A percentile compares a stretch with the other conserved stretches of the same genome.
These are phyloP conservation scores for Didymella pinodella DNA, from an alignment of 2,329 filamentous ascomycete species.

Conservation along the genomic window DNA sequence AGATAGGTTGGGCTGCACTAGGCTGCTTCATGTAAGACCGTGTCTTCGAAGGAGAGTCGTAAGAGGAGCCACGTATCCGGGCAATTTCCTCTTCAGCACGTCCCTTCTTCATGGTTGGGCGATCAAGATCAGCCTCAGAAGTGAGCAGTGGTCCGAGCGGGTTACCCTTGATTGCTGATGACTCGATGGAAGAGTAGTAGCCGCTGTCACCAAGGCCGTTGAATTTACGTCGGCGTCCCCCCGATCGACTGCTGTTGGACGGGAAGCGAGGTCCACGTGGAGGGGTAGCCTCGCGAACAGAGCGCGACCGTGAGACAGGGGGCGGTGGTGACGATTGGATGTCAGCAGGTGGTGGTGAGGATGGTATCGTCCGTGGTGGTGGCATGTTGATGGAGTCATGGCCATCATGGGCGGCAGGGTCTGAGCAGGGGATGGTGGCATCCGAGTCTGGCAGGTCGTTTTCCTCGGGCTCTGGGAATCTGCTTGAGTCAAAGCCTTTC, in stretches of 20 bases:
- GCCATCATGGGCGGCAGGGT: conserved; percentile 59
- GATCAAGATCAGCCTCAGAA: conserved; percentile 76
- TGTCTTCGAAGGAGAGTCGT: conserved; percentile 84
- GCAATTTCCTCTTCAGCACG: conserved; percentile 96
- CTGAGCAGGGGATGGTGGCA: conserved; percentile 61
- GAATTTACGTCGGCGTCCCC: conserved; percentile 78
- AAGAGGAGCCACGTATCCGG: conserved; percentile 88
- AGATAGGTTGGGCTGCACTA: conserved; percentile 43
- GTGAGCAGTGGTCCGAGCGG: conserved; percentile 71
- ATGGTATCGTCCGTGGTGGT: conserved; percentile 61
- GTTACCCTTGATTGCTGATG: conserved; percentile 80
- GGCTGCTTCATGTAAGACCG: conserved; percentile 63
- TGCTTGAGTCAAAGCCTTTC: conserved; percentile 59
- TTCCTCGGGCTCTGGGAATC: conserved; percentile 59
- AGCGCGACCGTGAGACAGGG: conserved; percentile 70
- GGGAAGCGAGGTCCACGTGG: conserved; percentile 71
- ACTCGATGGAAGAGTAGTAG: conserved; percentile 95
- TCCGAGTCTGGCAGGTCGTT: conserved; percentile 59
- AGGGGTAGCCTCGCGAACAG: conserved; percentile 73
- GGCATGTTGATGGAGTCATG: conserved; percentile 54
- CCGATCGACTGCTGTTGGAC: conserved; percentile 71
- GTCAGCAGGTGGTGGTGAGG: conserved; percentile 72
- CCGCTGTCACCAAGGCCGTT: conserved; percentile 89
- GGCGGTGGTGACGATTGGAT: conserved; percentile 96
- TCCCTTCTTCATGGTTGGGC: conserved; percentile 83